These are phyloP conservation scores for Ophiocordyceps camponoti-saundersi DNA, from an alignment of 2,329 filamentous ascomycete genomes.

Conservation along the genomic window DNA sequence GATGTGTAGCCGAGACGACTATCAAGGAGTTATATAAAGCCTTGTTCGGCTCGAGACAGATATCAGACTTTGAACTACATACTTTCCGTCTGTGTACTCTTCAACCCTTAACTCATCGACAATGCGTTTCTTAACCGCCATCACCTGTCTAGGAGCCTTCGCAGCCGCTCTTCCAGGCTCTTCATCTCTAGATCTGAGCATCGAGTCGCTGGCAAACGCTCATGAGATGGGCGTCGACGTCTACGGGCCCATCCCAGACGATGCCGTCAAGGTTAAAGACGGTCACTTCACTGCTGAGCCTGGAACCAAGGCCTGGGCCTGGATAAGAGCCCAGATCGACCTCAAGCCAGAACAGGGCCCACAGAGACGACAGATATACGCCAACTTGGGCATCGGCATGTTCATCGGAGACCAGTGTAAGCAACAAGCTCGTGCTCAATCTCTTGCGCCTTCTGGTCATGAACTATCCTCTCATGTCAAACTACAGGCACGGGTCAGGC, in stretches of 20 bases:
- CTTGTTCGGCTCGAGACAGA: background rate
- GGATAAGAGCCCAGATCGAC: slow-evolving; percentile 7
- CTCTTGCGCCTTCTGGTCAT: too few relatives aligned
- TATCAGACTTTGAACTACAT: background rate
- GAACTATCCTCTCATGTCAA: background rate
- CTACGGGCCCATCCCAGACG: slow-evolving; percentile 5
- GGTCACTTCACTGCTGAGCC: slow-evolving; percentile 7
- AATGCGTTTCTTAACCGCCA: background rate
- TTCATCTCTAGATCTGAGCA: background rate
- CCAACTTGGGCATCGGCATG: slow-evolving; percentile 7
- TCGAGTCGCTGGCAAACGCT: background rate
- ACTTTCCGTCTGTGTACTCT: background rate
- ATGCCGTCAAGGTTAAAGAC: slow-evolving; percentile 4
- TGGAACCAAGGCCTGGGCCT: slow-evolving; percentile 6
- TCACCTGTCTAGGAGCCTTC: background rate
- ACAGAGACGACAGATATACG: slow-evolving; percentile 2
- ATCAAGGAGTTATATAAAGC: background rate
- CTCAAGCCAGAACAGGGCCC: background rate
- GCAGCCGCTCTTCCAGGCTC: background rate
- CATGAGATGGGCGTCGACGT: slow-evolving; percentile 5
- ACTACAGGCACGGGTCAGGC: slow-evolving; percentile 5
- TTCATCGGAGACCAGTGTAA: slow-evolving; percentile 5
- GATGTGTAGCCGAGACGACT: background rate
- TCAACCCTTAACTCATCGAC: background rate
- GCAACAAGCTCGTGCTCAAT: background rate